phyloP scores from a whole-genome alignment of 805 yeast species.

The Metschnikowia kofuensis region DNA sequence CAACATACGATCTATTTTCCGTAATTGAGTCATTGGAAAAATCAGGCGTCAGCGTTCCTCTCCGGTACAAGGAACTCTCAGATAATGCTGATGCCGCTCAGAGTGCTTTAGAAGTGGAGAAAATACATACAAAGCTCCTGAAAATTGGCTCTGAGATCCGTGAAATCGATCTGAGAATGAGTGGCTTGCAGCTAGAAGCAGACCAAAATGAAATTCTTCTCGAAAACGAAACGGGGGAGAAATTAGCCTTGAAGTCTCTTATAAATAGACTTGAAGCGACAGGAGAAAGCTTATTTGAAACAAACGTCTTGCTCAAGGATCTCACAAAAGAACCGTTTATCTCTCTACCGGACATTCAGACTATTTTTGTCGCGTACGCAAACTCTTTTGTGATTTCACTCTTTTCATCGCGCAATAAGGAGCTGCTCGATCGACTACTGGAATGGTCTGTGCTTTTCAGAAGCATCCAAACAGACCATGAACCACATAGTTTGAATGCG shows the following conservation, averaged over 20 bases:
- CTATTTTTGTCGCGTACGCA: slow-evolving; percentile 7
- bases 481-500: slow-evolving; percentile 1
- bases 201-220: slow-evolving; percentile 3
- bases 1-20: slow-evolving; percentile 27
- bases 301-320: slow-evolving; percentile 1
- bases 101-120: slow-evolving; percentile 9
- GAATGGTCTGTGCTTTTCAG: slow-evolving; percentile 11
- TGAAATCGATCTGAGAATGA: slow-evolving; percentile 9
- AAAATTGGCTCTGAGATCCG: slow-evolving; percentile 17
- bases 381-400: slow-evolving; percentile 4
- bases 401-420: slow-evolving; percentile 3
- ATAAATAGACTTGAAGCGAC: background rate
- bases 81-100: slow-evolving; percentile 19
- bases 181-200: slow-evolving; percentile 1
- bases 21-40: slow-evolving; percentile 36
- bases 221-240: slow-evolving; percentile 1
- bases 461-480: background rate
- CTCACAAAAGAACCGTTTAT: slow-evolving; percentile 5
- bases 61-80: slow-evolving; percentile 30
- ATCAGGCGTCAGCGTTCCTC: slow-evolving; percentile 35
- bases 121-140: slow-evolving; percentile 16
- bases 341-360: slow-evolving; percentile 1
- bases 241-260: background rate
- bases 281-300: background rate
- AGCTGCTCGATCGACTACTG: slow-evolving; percentile 1